Base-by-base conservation (phyloP, 805 yeast species). In the Kuraishia piskuri region DNA sequence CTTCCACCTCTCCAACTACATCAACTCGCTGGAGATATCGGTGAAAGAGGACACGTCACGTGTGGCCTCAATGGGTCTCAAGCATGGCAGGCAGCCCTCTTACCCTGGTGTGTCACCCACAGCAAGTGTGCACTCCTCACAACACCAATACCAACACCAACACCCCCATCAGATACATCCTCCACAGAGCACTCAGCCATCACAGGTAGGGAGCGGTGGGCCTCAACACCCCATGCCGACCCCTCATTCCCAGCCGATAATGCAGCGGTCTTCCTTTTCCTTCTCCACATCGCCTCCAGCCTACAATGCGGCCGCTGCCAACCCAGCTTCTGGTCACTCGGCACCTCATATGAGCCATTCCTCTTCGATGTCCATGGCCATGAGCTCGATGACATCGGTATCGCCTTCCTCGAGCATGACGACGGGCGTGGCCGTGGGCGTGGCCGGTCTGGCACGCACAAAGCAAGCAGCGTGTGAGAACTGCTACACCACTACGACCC, bases 401-500 rank as follows among this genome's bases (percentile, higher is more conserved):
- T 31, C 40, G 17, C 40, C 40, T 31, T 31, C 40, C 40, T 31
- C 40, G 3, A 12, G 17, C 40, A 31, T 7, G 3, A 12, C 17
- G 4, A 31, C 40, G 17, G 40, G n/a, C 14, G 40, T 7, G 22
- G 45, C 17, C 52, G n/a, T n/a, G n/a, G n/a, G n/a, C n/a, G n/a
- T n/a, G n/a, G n/a, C n/a, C n/a, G n/a, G n/a, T n/a, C n/a, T n/a
- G n/a, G n/a, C n/a, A n/a, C 40, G 40, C 17, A 12, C 40, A 37
- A 53, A 55, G 47, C 63, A 66, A 50, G 58, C 91, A 1, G 74
- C 82, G 25, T 91, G 97, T 67, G 88, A 86, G 61, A 91, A 91
- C 68, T 91, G 97, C 70, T 79, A 84, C 61, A 91, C 97, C 1
- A 84, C 90, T 46, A 90, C 95, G 3, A 91, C 97, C 1, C 97